phyloP scores from a whole-genome alignment of 2,329 filamentous ascomycete species.

The Clonostachys solani region DNA sequence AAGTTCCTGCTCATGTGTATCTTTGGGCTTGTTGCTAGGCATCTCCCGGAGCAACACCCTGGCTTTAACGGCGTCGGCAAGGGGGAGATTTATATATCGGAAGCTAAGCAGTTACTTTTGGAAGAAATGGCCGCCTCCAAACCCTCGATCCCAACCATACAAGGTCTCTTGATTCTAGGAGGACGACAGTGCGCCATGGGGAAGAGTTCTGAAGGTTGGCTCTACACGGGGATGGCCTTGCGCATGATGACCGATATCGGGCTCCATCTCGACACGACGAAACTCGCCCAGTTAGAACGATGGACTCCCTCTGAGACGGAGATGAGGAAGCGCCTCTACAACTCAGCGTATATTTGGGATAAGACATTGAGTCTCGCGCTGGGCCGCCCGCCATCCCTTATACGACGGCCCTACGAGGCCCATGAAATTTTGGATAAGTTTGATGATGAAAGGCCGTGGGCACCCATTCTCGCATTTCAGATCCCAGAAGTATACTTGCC shows the following conservation, averaged over 20 bases:
- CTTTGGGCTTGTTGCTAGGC: slow-evolving; percentile 9
- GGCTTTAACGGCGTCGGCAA: neutral
- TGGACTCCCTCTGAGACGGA: slow-evolving; percentile 12
- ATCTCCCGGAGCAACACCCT: slow-evolving; percentile 3
- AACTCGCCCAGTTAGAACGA: slow-evolving; percentile 5
- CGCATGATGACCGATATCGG: slow-evolving; percentile 13
- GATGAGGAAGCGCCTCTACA: slow-evolving; percentile 10
- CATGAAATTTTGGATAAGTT: slow-evolving; percentile 8
- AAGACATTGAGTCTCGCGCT: slow-evolving; percentile 12
- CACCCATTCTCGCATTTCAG: slow-evolving; percentile 6
- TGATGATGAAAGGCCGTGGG: slow-evolving; percentile 7
- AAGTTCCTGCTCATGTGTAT: slow-evolving; percentile 11
- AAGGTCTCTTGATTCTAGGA: slow-evolving; percentile 10
- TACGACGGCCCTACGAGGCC: slow-evolving; percentile 3
- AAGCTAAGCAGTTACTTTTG: slow-evolving; percentile 2
- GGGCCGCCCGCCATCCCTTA: slow-evolving; percentile 6
- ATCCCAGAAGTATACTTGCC: neutral
- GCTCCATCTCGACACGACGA: slow-evolving; percentile 9
- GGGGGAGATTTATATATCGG: neutral
- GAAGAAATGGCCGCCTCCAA: slow-evolving; percentile 4
- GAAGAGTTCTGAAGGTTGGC: slow-evolving; percentile 11
- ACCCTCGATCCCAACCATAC: slow-evolving; percentile 6
- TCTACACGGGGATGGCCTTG: slow-evolving; percentile 12
- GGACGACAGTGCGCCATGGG: slow-evolving; percentile 11
- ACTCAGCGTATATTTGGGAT: slow-evolving; percentile 13